Base-by-base conservation (phyloP, 169 alveolate species). In the Cryptosporidium bovis region DNA sequence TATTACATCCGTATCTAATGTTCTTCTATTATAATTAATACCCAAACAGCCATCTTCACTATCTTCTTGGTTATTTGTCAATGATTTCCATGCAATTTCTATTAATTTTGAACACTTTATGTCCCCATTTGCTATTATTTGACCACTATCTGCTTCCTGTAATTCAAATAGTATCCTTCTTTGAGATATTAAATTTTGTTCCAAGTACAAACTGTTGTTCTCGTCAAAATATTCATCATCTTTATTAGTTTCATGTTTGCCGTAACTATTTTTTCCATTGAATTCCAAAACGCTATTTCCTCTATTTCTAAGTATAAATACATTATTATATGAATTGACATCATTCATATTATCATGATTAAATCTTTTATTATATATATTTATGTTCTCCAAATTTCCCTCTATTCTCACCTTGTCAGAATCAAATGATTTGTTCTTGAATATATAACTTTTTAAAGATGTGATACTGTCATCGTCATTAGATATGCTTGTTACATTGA, bases 111-210 rank as follows among this genome's bases (percentile, higher is more conserved):
- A 69, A 34, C 83, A 69, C 12, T 69, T 69, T 0, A 69, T 62
- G 34, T 55, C 68, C 2, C 83, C 83, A 55, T 53, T 56, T 53
- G 83, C 83, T 15, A 69, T 55, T 15, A 69, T 66, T 36, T 69
- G 83, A 5, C 83, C 83, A 36, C 83, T 69, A 36, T 69, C 83
- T 31, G 83, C 83, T 33, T 69, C 83, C 31, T 69, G 83, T 20
- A 69, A 36, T 55, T 69, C 83, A 55, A 69, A 69, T 46, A 69
- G 46, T 20, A 69, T 69, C 31, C 83, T 31, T 27, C 51, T 56
- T 16, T 69, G 83, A 13, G 83, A 69, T 69, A 69, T 69, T 29
- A 69, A 55, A 55, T 51, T 69, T 40, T 69, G 83, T 13, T 69
- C 83, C 31, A 69, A 56, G 51, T 69, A 69, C 40, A 69, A 69